A percentile compares a stretch with the other conserved stretches of the same genome.
Conservation (phyloP, 306 rosid genomes). For the Vigna nakashimae region DNA sequence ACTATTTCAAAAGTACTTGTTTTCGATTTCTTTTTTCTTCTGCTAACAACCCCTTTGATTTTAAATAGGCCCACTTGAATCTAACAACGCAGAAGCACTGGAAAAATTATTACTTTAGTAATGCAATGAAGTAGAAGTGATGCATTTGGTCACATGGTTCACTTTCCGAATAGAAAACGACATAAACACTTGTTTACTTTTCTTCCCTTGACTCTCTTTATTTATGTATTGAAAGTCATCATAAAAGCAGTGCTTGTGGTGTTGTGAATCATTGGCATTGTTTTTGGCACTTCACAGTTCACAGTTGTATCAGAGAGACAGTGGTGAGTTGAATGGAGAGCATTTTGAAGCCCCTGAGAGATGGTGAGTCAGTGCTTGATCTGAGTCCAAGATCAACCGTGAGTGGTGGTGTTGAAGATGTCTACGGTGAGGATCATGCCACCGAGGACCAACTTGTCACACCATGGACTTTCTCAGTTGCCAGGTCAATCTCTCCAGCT, state of each 20-base stretch:
- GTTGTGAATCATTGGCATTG: neutral
- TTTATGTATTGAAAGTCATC: neutral
- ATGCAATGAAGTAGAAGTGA: neutral
- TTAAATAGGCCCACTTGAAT: neutral
- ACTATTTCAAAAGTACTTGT: neutral
- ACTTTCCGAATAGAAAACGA: conserved; percentile 4
- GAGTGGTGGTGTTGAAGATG: conserved; percentile 77
- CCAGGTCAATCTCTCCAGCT: conserved; percentile 50
- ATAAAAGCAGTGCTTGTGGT: conserved; percentile 9
- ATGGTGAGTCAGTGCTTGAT: conserved; percentile 69
- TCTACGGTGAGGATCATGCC: conserved; percentile 80
- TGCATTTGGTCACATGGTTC: neutral
- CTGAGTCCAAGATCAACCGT: conserved; percentile 67
- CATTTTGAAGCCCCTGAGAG: conserved; percentile 57
- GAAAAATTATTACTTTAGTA: neutral
- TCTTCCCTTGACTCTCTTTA: neutral
- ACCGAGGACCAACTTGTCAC: conserved; percentile 80
- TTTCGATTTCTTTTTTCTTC: neutral
- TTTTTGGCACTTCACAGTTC: conserved; percentile 6
- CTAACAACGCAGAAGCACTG: neutral
- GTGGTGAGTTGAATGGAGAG: conserved; percentile 58
- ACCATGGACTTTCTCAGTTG: conserved; percentile 84
- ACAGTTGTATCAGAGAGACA: neutral
- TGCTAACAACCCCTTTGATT: neutral
- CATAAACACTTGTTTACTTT: neutral